A percentile compares a stretch with the other conserved stretches of the same genome.
Evolutionary conservation across 2,329 filamentous ascomycete species (phyloP).

Genomic region (Aciculosporium take): DNA sequence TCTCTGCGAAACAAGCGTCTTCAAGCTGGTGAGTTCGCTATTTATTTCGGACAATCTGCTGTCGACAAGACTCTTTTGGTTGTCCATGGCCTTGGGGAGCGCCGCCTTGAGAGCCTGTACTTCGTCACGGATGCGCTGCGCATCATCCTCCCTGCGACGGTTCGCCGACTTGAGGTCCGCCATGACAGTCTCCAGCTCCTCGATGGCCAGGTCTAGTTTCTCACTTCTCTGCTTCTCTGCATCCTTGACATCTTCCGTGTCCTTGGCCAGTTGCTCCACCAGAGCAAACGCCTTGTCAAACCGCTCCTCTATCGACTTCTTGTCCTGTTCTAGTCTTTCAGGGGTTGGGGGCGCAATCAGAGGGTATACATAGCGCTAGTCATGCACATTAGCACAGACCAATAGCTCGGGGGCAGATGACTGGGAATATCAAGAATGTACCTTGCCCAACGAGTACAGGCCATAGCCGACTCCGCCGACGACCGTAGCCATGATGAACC

Average conservation of each 20-base stretch:
- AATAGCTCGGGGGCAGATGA: not conserved
- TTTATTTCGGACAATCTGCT: slow-evolving; percentile 71
- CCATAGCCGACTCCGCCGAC: slow-evolving; percentile 82
- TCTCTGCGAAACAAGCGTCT: slow-evolving; percentile 62
- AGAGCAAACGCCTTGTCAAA: slow-evolving; percentile 86
- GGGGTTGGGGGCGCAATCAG: slow-evolving; percentile 87
- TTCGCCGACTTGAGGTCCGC: slow-evolving; percentile 68
- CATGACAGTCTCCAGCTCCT: slow-evolving; percentile 74
- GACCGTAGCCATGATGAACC: slow-evolving; percentile 98
- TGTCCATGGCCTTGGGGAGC: slow-evolving; percentile 78
- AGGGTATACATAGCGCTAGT: slow-evolving; percentile 75
- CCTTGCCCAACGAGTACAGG: slow-evolving; percentile 75
- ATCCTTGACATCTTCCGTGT: slow-evolving; percentile 76
- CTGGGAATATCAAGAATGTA: slow-evolving; percentile 20
- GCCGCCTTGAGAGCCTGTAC: slow-evolving; percentile 68
- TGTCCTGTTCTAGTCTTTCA: slow-evolving; percentile 87
- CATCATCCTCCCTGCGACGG: slow-evolving; percentile 73
- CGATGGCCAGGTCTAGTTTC: slow-evolving; percentile 65
- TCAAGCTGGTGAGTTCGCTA: slow-evolving; percentile 78
- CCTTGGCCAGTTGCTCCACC: slow-evolving; percentile 80
- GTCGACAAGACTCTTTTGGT: slow-evolving; percentile 75
- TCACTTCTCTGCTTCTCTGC: slow-evolving; percentile 76
- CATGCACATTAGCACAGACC: not conserved
- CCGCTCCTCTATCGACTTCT: slow-evolving; percentile 78
- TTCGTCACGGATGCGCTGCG: slow-evolving; percentile 73